These are phyloP conservation scores for Moricandia arvensis DNA, from an alignment of 345 rosid species.

Conservation along the genomic window DNA sequence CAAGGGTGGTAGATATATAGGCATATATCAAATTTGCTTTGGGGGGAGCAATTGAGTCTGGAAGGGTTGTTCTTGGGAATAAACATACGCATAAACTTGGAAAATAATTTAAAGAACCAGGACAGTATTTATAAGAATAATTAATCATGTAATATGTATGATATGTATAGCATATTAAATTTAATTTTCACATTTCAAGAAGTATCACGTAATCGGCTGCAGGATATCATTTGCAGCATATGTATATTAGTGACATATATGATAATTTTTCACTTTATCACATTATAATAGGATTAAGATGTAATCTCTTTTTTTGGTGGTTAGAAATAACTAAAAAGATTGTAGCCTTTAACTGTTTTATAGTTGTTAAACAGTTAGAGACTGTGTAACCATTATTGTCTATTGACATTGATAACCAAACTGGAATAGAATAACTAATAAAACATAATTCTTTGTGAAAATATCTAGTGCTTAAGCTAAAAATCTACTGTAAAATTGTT, in stretches of 20 bases:
- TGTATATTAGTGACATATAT: neutral
- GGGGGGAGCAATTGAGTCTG: neutral
- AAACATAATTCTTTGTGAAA: too few species aligned
- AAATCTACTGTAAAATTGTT: too few species aligned
- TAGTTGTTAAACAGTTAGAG: neutral
- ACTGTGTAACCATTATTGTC: neutral
- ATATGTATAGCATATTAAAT: neutral
- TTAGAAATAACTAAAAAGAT: neutral
- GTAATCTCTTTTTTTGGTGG: neutral
- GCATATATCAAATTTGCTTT: neutral
- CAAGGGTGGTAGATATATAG: neutral
- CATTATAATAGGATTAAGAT: neutral
- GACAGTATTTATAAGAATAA: neutral
- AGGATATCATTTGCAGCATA: neutral
- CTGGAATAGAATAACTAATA: too few species aligned
- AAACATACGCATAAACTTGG: neutral
- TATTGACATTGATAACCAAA: too few species aligned
- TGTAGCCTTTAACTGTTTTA: neutral
- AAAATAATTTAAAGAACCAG: neutral
- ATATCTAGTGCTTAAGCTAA: too few species aligned
- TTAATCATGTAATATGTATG: neutral
- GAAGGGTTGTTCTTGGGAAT: neutral
- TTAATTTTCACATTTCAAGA: neutral
- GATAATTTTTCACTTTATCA: neutral
- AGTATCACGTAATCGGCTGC: neutral